Conservation (phyloP, 306 rosid species). For the Dryas drummondii region DNA sequence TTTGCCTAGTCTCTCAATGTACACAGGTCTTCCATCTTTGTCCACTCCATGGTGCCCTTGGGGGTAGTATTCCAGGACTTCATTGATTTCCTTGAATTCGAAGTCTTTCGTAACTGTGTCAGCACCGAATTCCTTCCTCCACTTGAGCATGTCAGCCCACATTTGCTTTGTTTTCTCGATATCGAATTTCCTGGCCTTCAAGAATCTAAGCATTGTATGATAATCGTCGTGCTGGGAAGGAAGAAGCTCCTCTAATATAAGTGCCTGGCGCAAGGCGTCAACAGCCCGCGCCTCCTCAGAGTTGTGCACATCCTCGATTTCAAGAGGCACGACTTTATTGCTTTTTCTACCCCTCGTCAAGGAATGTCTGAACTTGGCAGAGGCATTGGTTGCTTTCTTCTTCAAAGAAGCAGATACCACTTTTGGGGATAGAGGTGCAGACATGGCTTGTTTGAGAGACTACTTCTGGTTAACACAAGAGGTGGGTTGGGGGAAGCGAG, state of each 20-base stretch:
- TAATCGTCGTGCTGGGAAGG: constrained; percentile 12
- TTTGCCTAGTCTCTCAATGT: constrained; percentile 13
- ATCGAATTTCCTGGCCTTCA: constrained; percentile 12
- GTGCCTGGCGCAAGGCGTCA: constrained; percentile 9
- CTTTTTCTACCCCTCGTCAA: neutral
- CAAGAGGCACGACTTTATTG: neutral
- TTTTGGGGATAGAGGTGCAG: neutral
- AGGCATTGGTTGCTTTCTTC: constrained; percentile 10
- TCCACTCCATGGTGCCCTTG: constrained; percentile 16
- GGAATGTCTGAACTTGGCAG: neutral
- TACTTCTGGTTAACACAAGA: neutral
- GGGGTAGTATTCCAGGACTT: constrained; percentile 8
- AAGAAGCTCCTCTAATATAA: constrained; percentile 12
- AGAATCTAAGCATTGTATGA: constrained; percentile 8
- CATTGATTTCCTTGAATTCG: neutral
- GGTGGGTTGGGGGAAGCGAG: neutral
- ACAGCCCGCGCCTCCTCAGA: neutral
- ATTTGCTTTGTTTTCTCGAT: constrained; percentile 16
- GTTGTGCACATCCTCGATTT: constrained; percentile 11
- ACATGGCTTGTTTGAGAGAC: neutral
- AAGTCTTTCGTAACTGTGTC: neutral
- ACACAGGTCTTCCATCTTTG: constrained; percentile 16
- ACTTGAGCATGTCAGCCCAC: constrained; percentile 11
- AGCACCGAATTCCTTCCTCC: constrained; percentile 13
- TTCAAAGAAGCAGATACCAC: neutral